These are phyloP conservation scores for Bromus sterilis DNA, from an alignment of 176 grass and related monocot genomes.

Conservation along the genomic window DNA sequence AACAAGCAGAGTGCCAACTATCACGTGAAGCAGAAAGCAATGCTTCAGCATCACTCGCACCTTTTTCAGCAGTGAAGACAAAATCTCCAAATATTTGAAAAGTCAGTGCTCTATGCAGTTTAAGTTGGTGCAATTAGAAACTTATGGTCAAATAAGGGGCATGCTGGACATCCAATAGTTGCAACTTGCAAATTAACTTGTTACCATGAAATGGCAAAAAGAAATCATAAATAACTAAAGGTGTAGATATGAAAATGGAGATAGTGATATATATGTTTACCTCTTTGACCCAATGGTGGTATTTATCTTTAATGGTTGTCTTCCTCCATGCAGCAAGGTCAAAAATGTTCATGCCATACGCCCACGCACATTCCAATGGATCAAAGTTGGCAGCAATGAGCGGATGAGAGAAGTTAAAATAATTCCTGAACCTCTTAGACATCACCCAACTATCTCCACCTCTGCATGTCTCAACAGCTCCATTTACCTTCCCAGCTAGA, in stretches of 20 bases:
- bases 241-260: not conserved
- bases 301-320: constrained; percentile 83
- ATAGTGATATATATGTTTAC: constrained; percentile 27
- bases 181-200: not conserved
- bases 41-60: not conserved
- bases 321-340: constrained; percentile 88
- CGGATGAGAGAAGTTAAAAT: constrained; percentile 95
- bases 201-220: constrained; percentile 1
- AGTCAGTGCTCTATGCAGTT: not conserved
- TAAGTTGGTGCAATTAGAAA: not conserved
- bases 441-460: constrained; percentile 90
- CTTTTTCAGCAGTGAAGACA: constrained; percentile 8
- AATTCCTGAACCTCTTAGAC: constrained; percentile 92
- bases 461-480: constrained; percentile 89
- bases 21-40: constrained; percentile 1
- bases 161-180: not conserved
- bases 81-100: not conserved
- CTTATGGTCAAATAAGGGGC: not conserved
- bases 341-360: constrained; percentile 96
- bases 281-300: constrained; percentile 93
- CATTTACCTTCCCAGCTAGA: constrained; percentile 91
- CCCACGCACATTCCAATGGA: constrained; percentile 90
- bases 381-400: constrained; percentile 77
- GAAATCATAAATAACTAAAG: not conserved
- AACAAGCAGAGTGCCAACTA: not conserved